These are phyloP conservation scores for Fistulina hepatica DNA, from an alignment of 1,284 basidiomycete species.

Conservation along the genomic window DNA sequence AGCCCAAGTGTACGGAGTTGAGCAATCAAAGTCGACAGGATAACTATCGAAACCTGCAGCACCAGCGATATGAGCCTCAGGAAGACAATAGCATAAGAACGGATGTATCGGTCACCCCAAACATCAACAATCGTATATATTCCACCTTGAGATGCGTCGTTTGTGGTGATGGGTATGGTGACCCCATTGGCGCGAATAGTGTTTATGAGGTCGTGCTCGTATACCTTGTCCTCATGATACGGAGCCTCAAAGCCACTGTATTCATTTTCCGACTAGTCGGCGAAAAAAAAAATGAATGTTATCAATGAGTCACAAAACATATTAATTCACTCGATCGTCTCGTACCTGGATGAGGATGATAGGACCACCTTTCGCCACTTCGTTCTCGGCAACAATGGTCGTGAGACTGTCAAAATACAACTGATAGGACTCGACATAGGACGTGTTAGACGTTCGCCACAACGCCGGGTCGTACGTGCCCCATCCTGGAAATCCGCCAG, in stretches of 20 bases:
- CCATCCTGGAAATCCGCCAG: constrained; percentile 41
- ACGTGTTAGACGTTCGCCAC: constrained; percentile 35
- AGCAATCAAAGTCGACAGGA: constrained; percentile 47
- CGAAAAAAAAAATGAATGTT: too few relatives aligned
- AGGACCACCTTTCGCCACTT: constrained; percentile 41
- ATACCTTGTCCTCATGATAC: constrained; percentile 34
- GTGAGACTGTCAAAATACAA: constrained; percentile 18
- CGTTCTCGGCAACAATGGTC: constrained; percentile 34
- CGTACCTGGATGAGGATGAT: constrained; percentile 42
- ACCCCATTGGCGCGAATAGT: constrained; percentile 23
- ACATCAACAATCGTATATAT: constrained; percentile 35
- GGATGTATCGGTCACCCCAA: too few relatives aligned
- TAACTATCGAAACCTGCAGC: constrained; percentile 36
- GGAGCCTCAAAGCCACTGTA: constrained; percentile 23
- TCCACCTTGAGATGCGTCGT: constrained; percentile 34
- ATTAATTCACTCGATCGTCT: constrained; percentile 15
- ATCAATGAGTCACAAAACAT: too few relatives aligned
- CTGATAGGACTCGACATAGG: constrained; percentile 34
- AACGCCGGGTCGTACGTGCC: constrained; percentile 33
- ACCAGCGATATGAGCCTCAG: constrained; percentile 1
- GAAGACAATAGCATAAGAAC: background rate
- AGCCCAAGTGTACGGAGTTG: constrained; percentile 37
- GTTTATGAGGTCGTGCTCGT: constrained; percentile 29
- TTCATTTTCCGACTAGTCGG: constrained; percentile 5
- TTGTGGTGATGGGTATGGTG: constrained; percentile 35